A percentile compares a stretch with the other conserved stretches of the same genome.
phyloP scores from a whole-genome alignment of 1,284 basidiomycete species.

The Ustilago bromivora region DNA sequence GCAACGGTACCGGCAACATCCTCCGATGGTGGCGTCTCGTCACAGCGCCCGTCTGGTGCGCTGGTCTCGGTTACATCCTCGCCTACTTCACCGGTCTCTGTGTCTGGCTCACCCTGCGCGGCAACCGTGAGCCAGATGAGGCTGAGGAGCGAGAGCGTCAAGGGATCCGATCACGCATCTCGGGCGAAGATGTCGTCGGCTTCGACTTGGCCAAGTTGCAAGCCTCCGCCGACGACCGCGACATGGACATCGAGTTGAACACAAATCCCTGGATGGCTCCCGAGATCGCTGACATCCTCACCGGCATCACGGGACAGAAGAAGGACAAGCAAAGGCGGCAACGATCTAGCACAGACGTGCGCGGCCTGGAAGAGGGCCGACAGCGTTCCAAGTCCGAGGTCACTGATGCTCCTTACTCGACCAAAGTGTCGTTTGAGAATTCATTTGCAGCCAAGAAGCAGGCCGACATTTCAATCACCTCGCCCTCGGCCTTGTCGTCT shows the following conservation, averaged over 20 bases:
- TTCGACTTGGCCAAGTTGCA: constrained; percentile 41
- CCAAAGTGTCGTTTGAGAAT: constrained; percentile 24
- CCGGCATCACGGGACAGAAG: constrained; percentile 34
- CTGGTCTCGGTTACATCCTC: constrained; percentile 55
- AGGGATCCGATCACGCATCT: constrained; percentile 47
- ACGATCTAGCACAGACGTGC: constrained; percentile 16
- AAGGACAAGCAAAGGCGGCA: constrained; percentile 39
- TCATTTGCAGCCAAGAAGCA: constrained; percentile 11
- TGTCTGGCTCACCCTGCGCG: constrained; percentile 59
- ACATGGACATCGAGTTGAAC: constrained; percentile 29
- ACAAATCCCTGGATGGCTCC: constrained; percentile 54
- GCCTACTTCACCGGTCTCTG: constrained; percentile 60
- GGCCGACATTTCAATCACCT: constrained; percentile 8
- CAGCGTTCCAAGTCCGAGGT: constrained; percentile 19
- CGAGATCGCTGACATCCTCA: constrained; percentile 47
- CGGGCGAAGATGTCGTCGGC: constrained; percentile 43
- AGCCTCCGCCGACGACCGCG: constrained; percentile 33
- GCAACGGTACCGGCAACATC: constrained; percentile 25
- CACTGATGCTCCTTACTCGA: constrained; percentile 10
- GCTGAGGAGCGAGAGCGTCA: constrained; percentile 50
- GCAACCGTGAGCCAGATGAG: constrained; percentile 56
- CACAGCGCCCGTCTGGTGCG: constrained; percentile 54
- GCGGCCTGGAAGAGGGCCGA: constrained; percentile 24
- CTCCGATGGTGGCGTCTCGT: constrained; percentile 53
- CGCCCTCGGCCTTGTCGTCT: constrained; percentile 1